Evolutionary conservation across 176 grass and related monocot genomes (phyloP), one percentile per base, ranked within the genome.

Genomic region (Canna indica): DNA sequence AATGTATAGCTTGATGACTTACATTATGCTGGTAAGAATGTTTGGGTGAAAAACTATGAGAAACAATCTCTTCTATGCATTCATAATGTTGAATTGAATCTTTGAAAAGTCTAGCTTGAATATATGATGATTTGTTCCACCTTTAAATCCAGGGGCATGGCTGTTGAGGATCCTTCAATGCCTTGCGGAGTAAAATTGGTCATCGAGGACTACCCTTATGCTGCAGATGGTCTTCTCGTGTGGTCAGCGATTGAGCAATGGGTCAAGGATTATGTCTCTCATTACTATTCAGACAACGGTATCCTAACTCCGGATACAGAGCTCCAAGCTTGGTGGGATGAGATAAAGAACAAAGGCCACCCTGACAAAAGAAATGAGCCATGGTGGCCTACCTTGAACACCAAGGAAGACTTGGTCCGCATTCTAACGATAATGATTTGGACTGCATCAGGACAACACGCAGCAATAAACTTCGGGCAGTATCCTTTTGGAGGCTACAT

Each of bases 121-220:
- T 14, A 26, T 31, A 0, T 44, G 28, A 16, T 57, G 30, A 57
- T 56, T 48, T 17, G 35, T 53, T 14, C 2, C 0, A 36, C 33
- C 6, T 14, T n/a, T 31, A 6, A 69, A 38, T 65, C 41, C 75
- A 90, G 90, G 73, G 90, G 90, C 25, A 89, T 95, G 70, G 90
- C 90, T 0, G 31, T 82, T 3, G 65, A 82, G 31, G 30, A 85
- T 77, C 72, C 77, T 31, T 80, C n/a, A 0, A 47, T 73, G 8
- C 63, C 76, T 12, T 77, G 75, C 10, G 63, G 83, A 52, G 77
- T 90, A 17, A 59, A 78, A 52, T 71, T 90, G 7, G 47, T 76
- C 36, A 82, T 95, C 1, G 62, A 90, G 78, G 90, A 95, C 76
- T 95, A 95, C 67, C 86, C 90, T 0, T 95, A 77, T 30, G 86